Conservation (phyloP, 768 basidiomycete species). For the Naganishia antarctica region DNA sequence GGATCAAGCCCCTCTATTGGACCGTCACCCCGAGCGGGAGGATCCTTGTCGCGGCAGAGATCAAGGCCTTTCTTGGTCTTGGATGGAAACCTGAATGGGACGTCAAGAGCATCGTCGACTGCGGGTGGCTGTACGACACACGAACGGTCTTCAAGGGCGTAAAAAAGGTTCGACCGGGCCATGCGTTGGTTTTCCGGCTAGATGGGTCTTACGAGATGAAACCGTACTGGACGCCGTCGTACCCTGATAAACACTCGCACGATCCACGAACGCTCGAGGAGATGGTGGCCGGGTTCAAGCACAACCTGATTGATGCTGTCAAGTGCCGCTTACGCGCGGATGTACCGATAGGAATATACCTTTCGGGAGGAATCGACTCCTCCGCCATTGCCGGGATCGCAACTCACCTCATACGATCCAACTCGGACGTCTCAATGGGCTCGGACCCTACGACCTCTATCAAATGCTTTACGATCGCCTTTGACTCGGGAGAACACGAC, state of each 20-base stretch:
- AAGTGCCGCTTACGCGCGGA: slow-evolving; percentile 38
- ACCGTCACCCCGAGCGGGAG: slow-evolving; percentile 18
- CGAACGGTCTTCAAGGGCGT: slow-evolving; percentile 41
- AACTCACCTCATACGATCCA: slow-evolving; percentile 30
- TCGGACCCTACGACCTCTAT: slow-evolving; percentile 29
- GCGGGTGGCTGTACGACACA: slow-evolving; percentile 38
- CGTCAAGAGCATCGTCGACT: slow-evolving; percentile 35
- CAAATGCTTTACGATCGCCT: slow-evolving; percentile 37
- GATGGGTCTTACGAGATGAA: slow-evolving; percentile 30
- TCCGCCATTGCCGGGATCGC: slow-evolving; percentile 41
- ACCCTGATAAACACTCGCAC: slow-evolving; percentile 27
- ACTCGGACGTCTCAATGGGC: slow-evolving; percentile 33
- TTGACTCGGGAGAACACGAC: slow-evolving; percentile 32
- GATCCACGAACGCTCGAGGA: slow-evolving; percentile 39
- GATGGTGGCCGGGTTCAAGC: slow-evolving; percentile 34
- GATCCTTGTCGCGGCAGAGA: slow-evolving; percentile 39
- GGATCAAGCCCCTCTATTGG: slow-evolving; percentile 45
- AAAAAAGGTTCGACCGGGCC: slow-evolving; percentile 39
- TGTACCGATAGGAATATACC: slow-evolving; percentile 43
- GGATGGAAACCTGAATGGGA: slow-evolving; percentile 44
- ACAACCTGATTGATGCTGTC: slow-evolving; percentile 36
- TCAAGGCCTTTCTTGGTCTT: slow-evolving; percentile 38
- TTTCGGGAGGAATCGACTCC: slow-evolving; percentile 43
- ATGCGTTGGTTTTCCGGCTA: slow-evolving; percentile 33
- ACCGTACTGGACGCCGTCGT: slow-evolving; percentile 37